phyloP scores from a whole-genome alignment of 192 early-diverging fungal species.

The Geranomyces michiganensis region DNA sequence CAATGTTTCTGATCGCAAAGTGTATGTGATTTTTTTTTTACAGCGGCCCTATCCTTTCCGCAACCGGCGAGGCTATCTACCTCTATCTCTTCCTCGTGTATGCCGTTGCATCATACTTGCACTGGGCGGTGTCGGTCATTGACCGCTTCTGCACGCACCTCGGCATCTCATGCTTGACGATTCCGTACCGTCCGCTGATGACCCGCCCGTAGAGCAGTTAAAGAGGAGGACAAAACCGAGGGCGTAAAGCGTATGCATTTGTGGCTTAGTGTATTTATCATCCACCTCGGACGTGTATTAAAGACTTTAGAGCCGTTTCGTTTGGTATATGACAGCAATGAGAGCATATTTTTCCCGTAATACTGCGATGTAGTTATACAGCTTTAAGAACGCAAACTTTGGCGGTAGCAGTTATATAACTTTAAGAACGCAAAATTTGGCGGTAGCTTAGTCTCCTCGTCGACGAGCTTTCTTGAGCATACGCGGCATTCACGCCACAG shows the following conservation, averaged over 20 bases:
- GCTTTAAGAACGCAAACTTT: too few species aligned
- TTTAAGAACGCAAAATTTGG: too few species aligned
- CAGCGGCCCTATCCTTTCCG: conserved; percentile 67
- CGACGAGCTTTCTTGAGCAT: too few species aligned
- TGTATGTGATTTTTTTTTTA: conserved; percentile 15
- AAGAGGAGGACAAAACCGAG: background rate
- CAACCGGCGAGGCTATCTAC: conserved; percentile 69
- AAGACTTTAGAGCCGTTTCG: too few species aligned
- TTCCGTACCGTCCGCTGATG: conserved; percentile 47
- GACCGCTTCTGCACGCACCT: conserved; percentile 84
- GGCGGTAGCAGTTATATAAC: too few species aligned
- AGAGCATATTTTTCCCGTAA: too few species aligned
- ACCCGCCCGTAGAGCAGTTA: conserved; percentile 9
- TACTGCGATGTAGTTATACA: too few species aligned
- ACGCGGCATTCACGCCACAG: too few species aligned
- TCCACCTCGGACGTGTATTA: too few species aligned
- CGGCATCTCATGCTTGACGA: conserved; percentile 83
- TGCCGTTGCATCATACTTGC: conserved; percentile 74
- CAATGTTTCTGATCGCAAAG: background rate
- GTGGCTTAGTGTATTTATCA: too few species aligned
- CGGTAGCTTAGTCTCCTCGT: too few species aligned
- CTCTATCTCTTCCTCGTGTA: conserved; percentile 72
- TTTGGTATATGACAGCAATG: too few species aligned
- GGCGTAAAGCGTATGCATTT: background rate
- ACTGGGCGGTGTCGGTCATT: conserved; percentile 87